Percentiles rank a stretch among this genome's conserved stretches.
These are phyloP conservation scores for Rhododendron henanense DNA, from an alignment of 148 eudicot genomes.

Conservation along the genomic window DNA sequence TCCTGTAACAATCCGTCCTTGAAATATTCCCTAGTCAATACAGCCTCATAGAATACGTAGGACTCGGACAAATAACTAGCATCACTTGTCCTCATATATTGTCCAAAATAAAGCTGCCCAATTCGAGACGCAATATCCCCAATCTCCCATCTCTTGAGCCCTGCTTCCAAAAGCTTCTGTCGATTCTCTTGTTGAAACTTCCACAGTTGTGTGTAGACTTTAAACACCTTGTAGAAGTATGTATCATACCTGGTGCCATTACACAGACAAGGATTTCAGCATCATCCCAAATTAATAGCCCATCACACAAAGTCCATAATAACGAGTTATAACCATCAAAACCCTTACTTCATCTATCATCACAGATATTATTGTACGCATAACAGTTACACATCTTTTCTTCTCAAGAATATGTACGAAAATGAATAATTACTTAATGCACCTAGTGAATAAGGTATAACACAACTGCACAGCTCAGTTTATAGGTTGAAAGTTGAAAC, in stretches of 20 bases:
- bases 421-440: background rate
- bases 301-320: background rate
- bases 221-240: slow-evolving; percentile 81
- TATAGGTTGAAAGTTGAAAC: background rate
- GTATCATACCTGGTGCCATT: slow-evolving; percentile 61
- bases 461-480: background rate
- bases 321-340: background rate
- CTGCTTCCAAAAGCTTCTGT: slow-evolving; percentile 81
- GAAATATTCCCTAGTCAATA: slow-evolving; percentile 82
- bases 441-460: no score
- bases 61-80: slow-evolving; percentile 82
- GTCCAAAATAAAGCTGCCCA: slow-evolving; percentile 93
- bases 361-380: background rate
- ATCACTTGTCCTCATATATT: slow-evolving; percentile 89
- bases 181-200: slow-evolving; percentile 94
- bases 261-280: background rate
- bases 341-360: background rate
- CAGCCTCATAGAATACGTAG: slow-evolving; percentile 87
- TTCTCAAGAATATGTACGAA: background rate
- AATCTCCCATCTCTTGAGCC: slow-evolving; percentile 93
- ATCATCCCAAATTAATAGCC: slow-evolving; percentile 2
- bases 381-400: background rate
- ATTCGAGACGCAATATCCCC: slow-evolving; percentile 95
- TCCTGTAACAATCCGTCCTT: slow-evolving; percentile 83
- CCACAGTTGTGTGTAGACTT: slow-evolving; percentile 86